Base-by-base conservation (phyloP, 2,329 filamentous ascomycete species). In the Hypocrella siamensis region DNA sequence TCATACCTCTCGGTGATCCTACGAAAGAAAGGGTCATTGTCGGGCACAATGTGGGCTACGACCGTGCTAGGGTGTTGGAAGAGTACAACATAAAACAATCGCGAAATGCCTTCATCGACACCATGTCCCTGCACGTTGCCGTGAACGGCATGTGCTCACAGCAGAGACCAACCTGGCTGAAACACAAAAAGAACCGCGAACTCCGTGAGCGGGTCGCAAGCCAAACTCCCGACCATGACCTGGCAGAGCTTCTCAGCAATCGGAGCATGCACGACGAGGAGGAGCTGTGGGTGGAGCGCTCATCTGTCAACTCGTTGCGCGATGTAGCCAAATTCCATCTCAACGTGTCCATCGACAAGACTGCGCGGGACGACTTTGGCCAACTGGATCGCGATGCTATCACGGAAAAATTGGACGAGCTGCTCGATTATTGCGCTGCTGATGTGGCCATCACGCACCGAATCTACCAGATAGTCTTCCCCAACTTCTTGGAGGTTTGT, bases 101-200 rank as follows among this genome's bases (percentile, higher is more conserved):
- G 1, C 72, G 75, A 25, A 96, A 85, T 43, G 79, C 73, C 27
- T 98, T 93, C 49, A 57, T 98, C 31, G 90, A 98, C 51, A 98
- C 90, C 19, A 98, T 98, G 90, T 96, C 88, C 2, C 61, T 98
- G 15, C 90, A 98, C 51, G 88, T 93, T 6, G 92, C 92, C 3
- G 88, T 93, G 17, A 98, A 98, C 49, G 90, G 90, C 39, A 98
- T 98, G 90, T 98, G 90, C 55, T 96, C 90, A 16, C 78, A 81
- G 41, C 90, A 98, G 53, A 72, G 90, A 31, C 90, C 92, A 7
- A 93, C 83, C 1, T 98, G 90, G 90, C 85, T 94, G 77, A 92
- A 83, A 52, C 83, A 93, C 53, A 81, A 84, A 50, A 98, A 98
- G 58, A 84, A 79, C 41, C 70, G 79, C 35, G 88, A 96, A 47